Base-by-base conservation (phyloP, 768 basidiomycete genomes). In the Rhodocollybia butyracea region DNA sequence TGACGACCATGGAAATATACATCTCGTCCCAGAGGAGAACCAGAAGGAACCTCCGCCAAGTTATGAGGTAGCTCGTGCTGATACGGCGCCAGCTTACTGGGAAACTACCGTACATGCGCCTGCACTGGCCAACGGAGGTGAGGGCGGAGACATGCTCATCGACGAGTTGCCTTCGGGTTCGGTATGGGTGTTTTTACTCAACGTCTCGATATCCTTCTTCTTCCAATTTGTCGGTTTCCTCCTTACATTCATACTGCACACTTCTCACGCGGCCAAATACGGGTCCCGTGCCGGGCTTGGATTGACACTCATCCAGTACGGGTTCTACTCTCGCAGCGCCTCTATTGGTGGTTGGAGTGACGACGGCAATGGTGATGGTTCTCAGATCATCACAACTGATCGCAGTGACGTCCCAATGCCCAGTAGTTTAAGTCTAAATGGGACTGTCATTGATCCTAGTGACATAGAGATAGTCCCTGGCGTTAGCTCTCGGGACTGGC, bases 211-310 rank as follows among this genome's bases (percentile, higher is more conserved):
- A 55, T 95, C 93, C 6, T 89, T 89, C 73, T 93, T 94, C 73
- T 98, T 99, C 87, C 94, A 98, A 72, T 95, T 98, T 69, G 81
- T 96, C 64, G 95, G 92, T 50, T 94, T 91, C 78, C 70, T 89
- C 57, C 81, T 99, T 73, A 97, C 95, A 1, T 97, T 65, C 64
- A 85, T 98, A 62, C 85, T 98, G 2, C 89, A 91, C 71, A 86
- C 86, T 12, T 88, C 94, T 1, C 95, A 98, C 66, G 93, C 97
- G 0, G 91, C 89, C 57, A 95, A 94, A 69, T 91, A 83, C 66
- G 97, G 97, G 47, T 93, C 92, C 15, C 88, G 93, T 41, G 94
- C 93, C 0, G 96, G 96, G 29, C 83, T 99, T n/a, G 96, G 96
- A 17, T 78, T 97, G 62, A 98, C 93, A 0, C 76, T 98, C 57